Conservation (phyloP, 2,329 filamentous ascomycete genomes). For the Plenodomus lindquistii region DNA sequence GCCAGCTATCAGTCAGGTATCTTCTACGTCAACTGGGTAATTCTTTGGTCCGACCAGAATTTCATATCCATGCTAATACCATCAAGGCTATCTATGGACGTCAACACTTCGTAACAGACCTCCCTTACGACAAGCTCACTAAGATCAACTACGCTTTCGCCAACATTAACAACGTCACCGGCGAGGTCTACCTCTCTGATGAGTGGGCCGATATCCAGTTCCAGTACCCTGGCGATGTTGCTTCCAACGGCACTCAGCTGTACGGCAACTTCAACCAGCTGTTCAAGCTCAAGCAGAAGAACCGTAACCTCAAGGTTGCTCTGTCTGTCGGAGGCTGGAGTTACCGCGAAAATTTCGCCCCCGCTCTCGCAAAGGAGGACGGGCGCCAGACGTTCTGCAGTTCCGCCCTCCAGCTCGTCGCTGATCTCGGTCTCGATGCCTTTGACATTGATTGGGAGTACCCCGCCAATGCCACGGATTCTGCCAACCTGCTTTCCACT, state of each 20-base stretch:
- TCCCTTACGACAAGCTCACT: conserved; percentile 79
- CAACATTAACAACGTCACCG: conserved; percentile 76
- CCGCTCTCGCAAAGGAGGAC: conserved; percentile 64
- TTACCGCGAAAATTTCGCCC: conserved; percentile 75
- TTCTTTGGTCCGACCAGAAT: not conserved
- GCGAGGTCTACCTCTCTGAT: conserved; percentile 60
- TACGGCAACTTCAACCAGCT: conserved; percentile 80
- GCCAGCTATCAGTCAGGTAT: conserved; percentile 65
- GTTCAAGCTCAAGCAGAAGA: conserved; percentile 73
- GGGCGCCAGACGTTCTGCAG: conserved; percentile 69
- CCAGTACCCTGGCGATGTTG: conserved; percentile 68
- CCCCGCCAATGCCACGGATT: conserved; percentile 43
- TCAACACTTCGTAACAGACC: conserved; percentile 78
- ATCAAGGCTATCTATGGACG: conserved; percentile 78
- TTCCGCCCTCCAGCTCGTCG: conserved; percentile 73
- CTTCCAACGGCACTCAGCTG: conserved; percentile 68
- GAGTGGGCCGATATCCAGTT: conserved; percentile 55
- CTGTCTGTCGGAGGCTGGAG: conserved; percentile 83
- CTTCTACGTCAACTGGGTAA: conserved; percentile 71
- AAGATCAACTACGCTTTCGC: conserved; percentile 91
- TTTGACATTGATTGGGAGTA: conserved; percentile 55
- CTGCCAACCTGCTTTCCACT: conserved; percentile 43
- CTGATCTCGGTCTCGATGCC: conserved; percentile 72
- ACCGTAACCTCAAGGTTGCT: conserved; percentile 76
- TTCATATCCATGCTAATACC: not conserved